A percentile compares a stretch with the other conserved stretches of the same genome.
Evolutionary conservation across 2,329 filamentous ascomycete genomes (phyloP).

Genomic region (Diplodia intermedia): DNA sequence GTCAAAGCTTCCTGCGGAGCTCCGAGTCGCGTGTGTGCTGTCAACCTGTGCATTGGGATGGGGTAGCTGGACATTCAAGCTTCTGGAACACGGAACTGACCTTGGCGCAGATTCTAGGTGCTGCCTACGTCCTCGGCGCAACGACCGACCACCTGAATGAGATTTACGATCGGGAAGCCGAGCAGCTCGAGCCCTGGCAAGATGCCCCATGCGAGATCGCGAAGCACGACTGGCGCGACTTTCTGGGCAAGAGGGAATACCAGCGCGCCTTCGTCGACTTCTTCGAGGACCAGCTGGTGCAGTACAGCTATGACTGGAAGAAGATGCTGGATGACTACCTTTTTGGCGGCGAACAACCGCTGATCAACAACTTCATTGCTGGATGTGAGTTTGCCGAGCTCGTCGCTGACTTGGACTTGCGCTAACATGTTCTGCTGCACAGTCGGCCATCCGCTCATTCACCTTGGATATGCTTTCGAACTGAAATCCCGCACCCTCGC

Average conservation of each 20-base stretch:
- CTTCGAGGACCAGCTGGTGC: conserved; percentile 88
- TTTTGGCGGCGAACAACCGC: conserved; percentile 73
- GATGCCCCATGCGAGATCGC: conserved; percentile 86
- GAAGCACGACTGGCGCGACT: conserved; percentile 84
- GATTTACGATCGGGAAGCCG: conserved; percentile 79
- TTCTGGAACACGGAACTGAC: conserved; percentile 2
- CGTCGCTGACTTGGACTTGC: neutral
- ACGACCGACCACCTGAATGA: conserved; percentile 73
- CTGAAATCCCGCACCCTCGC: conserved; percentile 82
- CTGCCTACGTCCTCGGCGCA: conserved; percentile 85
- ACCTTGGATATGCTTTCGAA: conserved; percentile 93
- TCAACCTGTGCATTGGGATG: neutral
- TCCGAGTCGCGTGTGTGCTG: neutral
- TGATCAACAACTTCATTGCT: conserved; percentile 80
- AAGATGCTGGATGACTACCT: conserved; percentile 77
- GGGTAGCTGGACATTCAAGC: neutral
- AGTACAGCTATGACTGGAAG: conserved; percentile 83
- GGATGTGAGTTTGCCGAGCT: conserved; percentile 66
- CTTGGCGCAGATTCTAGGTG: conserved; percentile 68
- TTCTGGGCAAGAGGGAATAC: conserved; percentile 78
- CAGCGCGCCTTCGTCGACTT: conserved; percentile 93
- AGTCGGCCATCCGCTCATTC: conserved; percentile 93
- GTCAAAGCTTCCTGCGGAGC: neutral
- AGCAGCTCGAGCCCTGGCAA: conserved; percentile 77
- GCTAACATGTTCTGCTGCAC: conserved; percentile 1